Evolutionary conservation across 306 rosid genomes (phyloP).

Genomic region (peach (Prunus persica)): DNA sequence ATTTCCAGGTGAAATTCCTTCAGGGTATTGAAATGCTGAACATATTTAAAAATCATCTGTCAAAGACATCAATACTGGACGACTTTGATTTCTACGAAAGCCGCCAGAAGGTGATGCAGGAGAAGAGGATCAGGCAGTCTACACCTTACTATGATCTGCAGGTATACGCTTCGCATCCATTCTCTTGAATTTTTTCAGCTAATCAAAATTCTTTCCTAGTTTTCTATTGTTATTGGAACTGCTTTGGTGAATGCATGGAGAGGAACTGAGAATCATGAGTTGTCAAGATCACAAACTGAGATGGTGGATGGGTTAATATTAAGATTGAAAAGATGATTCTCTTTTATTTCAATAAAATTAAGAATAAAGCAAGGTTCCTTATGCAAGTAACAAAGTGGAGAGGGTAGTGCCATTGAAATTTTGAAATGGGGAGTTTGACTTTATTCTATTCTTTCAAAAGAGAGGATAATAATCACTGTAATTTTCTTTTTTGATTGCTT

Average conservation of each 20-base stretch:
- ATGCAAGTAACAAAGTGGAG: constrained; percentile 18
- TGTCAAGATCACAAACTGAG: constrained; percentile 17
- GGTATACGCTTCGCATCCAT: constrained; percentile 28
- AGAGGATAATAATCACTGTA: neutral
- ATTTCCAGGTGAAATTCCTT: constrained; percentile 53
- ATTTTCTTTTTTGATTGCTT: neutral
- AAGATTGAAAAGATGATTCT: constrained; percentile 22
- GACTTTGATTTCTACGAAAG: constrained; percentile 78
- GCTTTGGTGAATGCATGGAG: constrained; percentile 5
- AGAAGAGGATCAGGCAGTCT: constrained; percentile 56
- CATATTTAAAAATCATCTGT: constrained; percentile 50
- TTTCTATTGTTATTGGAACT: neutral
- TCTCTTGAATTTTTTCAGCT: constrained; percentile 12
- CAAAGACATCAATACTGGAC: constrained; percentile 67
- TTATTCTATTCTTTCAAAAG: constrained; percentile 29
- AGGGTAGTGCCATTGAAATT: constrained; percentile 26
- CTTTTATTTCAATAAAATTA: constrained; percentile 22
- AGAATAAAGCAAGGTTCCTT: constrained; percentile 23
- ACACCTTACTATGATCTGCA: constrained; percentile 36
- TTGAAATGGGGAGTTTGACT: neutral
- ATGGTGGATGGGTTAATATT: constrained; percentile 12
- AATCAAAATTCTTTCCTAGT: neutral
- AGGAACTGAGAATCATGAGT: constrained; percentile 26
- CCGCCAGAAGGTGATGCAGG: constrained; percentile 72
- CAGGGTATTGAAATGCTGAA: constrained; percentile 62